Evolutionary conservation across 192 early-diverging fungal genomes (phyloP), one percentile per base, ranked within the genome.

Genomic region (Funneliformis mosseae): DNA sequence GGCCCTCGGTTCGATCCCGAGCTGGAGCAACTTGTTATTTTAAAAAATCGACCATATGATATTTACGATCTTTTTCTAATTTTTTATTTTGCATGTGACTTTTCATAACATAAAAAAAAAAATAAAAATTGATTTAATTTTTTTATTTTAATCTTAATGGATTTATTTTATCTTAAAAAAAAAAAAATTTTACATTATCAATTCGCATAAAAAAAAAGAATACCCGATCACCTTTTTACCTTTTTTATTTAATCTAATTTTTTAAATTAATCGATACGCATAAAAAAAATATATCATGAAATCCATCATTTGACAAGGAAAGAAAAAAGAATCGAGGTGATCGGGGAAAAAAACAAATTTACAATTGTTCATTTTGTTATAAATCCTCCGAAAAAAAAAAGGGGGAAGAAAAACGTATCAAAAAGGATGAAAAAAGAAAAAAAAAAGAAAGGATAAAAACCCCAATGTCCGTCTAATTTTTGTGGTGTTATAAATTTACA

Each of bases 1-100:
- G 75, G 75, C 61, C 75, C 75, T 63, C 75, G 75, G 75, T 76
- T 76, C 75, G 59, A 76, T 76, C 75, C 75, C 75, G 75, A 63
- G 75, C 75, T 62, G 59, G 61, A 62, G 75, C 75, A 76, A 42
- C 14, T 55, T 55, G 14, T 16, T 16, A 55, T 55, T 55, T 55
- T 55, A 55, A 55, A 55, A 16, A 55, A 18, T 55, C 18, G 5
- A 14, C 14, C 18, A 21, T 45, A 45, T 45, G 0, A 45, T 0
- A 9, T 45, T 45, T 45, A 45, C 43, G 43, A 45, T 45, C 43
- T 45, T 6, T 9, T 9, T 50, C 48, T 2, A 50, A 33, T 48
- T 48, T 11, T 48, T 48, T 48, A 12, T 12, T 48, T 1, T 48
- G 16, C 46, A 48, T 48, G 46, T 48, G 46, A 48, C 46, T 48